phyloP scores from a whole-genome alignment of 352 stramenopile species.

The Peronosclerospora sorghi region DNA sequence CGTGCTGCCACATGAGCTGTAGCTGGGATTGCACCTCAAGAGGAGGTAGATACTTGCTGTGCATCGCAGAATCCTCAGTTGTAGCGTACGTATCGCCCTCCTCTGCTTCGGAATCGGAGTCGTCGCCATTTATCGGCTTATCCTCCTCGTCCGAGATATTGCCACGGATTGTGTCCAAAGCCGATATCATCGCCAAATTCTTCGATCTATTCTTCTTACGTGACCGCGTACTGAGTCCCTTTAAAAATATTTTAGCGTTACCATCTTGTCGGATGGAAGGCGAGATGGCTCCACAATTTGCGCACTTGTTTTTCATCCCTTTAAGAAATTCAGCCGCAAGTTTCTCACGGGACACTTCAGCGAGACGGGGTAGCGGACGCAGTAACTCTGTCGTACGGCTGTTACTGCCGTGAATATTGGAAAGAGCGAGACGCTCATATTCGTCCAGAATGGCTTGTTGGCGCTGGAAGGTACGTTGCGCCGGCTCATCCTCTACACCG shows the following conservation, averaged over 20 bases:
- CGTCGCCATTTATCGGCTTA: conserved; percentile 27
- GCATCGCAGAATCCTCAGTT: conserved; percentile 52
- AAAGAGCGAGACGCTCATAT: conserved; percentile 81
- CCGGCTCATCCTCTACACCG: conserved; percentile 72
- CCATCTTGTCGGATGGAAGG: conserved; percentile 95
- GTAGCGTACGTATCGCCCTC: conserved; percentile 47
- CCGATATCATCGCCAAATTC: conserved; percentile 72
- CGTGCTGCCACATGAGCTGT: conserved; percentile 90
- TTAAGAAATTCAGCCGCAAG: conserved; percentile 88
- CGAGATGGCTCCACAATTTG: conserved; percentile 94
- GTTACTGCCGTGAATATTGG: conserved; percentile 20
- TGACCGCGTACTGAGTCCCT: conserved; percentile 66
- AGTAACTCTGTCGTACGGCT: conserved; percentile 22
- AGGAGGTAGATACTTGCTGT: conserved; percentile 91
- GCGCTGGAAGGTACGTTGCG: conserved; percentile 58
- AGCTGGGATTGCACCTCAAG: conserved; percentile 94
- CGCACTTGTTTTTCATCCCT: conserved; percentile 89
- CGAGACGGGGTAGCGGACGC: conserved; percentile 39
- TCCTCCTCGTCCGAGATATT: conserved; percentile 49
- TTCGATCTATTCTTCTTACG: conserved; percentile 77
- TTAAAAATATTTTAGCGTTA: conserved; percentile 96
- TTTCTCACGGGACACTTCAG: conserved; percentile 68
- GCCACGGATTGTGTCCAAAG: conserved; percentile 69
- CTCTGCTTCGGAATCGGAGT: conserved; percentile 66
- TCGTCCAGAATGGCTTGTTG: conserved; percentile 83